Base-by-base conservation (phyloP, 2,329 filamentous ascomycete genomes). In the Talaromyces sp. region DNA sequence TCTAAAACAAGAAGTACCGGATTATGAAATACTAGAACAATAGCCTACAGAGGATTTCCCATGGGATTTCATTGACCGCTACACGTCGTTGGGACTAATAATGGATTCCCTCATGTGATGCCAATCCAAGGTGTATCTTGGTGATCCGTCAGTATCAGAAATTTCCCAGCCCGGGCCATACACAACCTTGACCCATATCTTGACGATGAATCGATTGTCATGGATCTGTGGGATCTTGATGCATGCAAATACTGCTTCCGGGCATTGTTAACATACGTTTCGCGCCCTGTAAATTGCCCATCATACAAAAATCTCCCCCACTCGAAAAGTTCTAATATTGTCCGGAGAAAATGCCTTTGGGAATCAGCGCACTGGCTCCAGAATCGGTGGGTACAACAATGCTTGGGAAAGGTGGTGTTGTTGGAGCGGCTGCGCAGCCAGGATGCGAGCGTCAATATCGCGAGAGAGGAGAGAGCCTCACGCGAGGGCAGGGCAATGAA, bases 341-440 rank as follows among this genome's bases (percentile, higher is more conserved):
- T 7, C n/a, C 2, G 4, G 31, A 48, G 28, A 48, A 21, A 59
- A 48, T 59, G 57, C 57, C 57, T 9, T 12, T 59, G 2, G 33
- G 48, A 31, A 44, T 59, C 28, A 48, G 57, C 57, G 57, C 57
- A 21, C 18, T 61, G 16, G 37, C 52, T 16, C 52, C 60, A 9
- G 60, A 52, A 8, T 52, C 60, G 1, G 58, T 16, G 21, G 58
- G 58, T 21, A 61, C 46, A 37, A 62, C 52, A 28, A 62, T 62
- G 60, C 52, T 62, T 0, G 60, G 60, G 16, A 52, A 62, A 37
- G 18, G 60, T 39, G 60, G 60, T n/a, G 60, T 52, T 14, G 48
- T 62, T 16, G 60, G 58, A 8, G 60, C 52, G 3, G 60, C 60
- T 25, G 52, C 60, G 7, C 50, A 28, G 16, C 50, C 52, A 58